Evolutionary conservation across 345 rosid genomes (phyloP).

Genomic region (Barbarea vulgaris): DNA sequence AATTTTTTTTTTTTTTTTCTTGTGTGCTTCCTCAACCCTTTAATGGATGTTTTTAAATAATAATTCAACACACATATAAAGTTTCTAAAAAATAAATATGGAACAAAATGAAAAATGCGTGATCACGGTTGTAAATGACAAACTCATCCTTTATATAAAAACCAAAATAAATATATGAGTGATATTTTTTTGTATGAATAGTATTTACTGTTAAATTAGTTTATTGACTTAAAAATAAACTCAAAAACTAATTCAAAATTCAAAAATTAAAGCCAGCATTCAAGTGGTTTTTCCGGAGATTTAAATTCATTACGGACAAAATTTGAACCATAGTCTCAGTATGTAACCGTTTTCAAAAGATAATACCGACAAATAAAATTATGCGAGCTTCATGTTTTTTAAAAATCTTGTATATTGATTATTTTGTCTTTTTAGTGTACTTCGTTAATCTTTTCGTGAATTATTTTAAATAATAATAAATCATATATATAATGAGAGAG

Average conservation of each 20-base stretch:
- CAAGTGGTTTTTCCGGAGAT: not conserved
- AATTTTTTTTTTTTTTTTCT: not conserved
- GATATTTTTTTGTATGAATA: not conserved
- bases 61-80: slow-evolving; percentile 1
- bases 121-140: not conserved
- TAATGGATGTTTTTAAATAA: not conserved
- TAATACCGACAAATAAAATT: not conserved
- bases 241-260: not conserved
- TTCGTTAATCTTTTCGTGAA: too few relatives aligned
- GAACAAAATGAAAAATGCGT: slow-evolving; percentile 17
- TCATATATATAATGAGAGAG: too few relatives aligned
- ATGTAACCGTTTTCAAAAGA: not conserved
- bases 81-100: not conserved
- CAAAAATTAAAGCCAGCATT: not conserved
- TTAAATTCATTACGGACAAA: too few relatives aligned
- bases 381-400: too few relatives aligned
- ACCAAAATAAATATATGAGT: not conserved
- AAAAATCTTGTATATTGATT: too few relatives aligned
- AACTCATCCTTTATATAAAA: not conserved
- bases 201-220: not conserved
- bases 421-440: too few relatives aligned
- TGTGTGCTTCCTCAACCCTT: slow-evolving; percentile 15
- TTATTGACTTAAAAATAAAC: not conserved
- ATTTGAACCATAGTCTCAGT: not conserved
- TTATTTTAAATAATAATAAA: too few relatives aligned